Percentiles rank a stretch among this genome's conserved stretches.
phyloP scores from a whole-genome alignment of 2,329 filamentous ascomycete species.

The Eurotiales sp. region DNA sequence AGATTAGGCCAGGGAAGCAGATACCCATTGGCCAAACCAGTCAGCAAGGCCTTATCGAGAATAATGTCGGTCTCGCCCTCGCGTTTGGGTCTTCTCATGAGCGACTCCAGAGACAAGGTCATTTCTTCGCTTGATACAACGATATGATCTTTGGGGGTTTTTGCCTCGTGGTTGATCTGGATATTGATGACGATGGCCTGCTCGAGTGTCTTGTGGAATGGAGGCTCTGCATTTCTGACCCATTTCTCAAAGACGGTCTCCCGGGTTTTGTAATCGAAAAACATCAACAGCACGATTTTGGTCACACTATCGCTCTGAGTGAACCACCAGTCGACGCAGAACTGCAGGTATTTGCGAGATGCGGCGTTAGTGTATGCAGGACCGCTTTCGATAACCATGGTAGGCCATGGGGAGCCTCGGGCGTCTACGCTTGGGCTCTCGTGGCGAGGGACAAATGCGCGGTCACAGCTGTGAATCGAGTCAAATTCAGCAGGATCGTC shows the following conservation, averaged over 20 bases:
- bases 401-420: conserved; percentile 1
- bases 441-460: conserved; percentile 6
- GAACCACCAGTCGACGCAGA: conserved; percentile 13
- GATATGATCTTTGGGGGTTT: background rate
- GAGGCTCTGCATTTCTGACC: background rate
- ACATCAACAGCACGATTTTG: conserved; percentile 5
- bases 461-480: conserved; percentile 3
- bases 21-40: conserved; percentile 1
- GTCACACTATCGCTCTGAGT: conserved; percentile 1
- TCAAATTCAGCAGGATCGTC: background rate
- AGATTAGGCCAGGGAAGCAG: conserved; percentile 7
- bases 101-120: background rate
- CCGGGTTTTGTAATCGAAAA: background rate
- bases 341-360: conserved; percentile 4
- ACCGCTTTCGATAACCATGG: conserved; percentile 5
- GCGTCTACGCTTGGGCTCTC: background rate
- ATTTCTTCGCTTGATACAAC: background rate
- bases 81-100: conserved; percentile 4
- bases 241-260: conserved; percentile 10
- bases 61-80: conserved; percentile 2
- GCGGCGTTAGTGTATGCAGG: background rate
- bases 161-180: background rate
- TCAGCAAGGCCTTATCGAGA: conserved; percentile 4
- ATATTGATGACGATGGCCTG: conserved; percentile 2
- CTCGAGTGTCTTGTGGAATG: conserved; percentile 5